Evolutionary conservation across 2,329 filamentous ascomycete genomes (phyloP), one percentile per base, ranked within the genome.

Genomic region (Coniochaeta ligniaria): DNA sequence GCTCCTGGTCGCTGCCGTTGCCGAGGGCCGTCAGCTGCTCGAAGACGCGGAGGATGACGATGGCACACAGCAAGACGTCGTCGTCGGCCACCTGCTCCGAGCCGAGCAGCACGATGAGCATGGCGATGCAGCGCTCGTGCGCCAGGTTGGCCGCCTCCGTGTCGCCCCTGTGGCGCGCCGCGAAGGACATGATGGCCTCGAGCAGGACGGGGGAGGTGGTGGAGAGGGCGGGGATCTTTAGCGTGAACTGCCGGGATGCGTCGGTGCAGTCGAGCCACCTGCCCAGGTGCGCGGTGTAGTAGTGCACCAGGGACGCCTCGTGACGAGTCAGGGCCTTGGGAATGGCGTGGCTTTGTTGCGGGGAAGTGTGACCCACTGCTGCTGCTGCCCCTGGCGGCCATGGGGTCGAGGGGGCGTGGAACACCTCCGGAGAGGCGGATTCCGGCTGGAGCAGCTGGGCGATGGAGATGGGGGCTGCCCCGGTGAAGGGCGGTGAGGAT

Each of bases 121-220:
- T 20, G 52, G 52, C 52, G 33, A 56, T 56, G 52, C 52, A 35
- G 28, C 52, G 52, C 16, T 56, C 52, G 33, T 56, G 33, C 17
- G 52, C 52, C 9, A 56, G 52, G 52, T 22, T 56, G 28, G 52
- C 52, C 5, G 52, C 52, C 52, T 56, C 52, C 28, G 33, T 22
- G 33, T 56, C 52, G 16, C 52, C 52, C 26, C 28, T 56, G 52
- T 35, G 52, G 11, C 52, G 5, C 6, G 52, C 52, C 6, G 52
- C 52, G 28, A 56, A 56, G 52, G 52, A 56, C 28, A 56, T 56
- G 52, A 56, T 56, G 22, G 52, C 52, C 33, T 56, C 52, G 33
- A 56, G 52, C 28, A 56, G 17, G 14, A 56, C 52, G 3, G 52
- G 52, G 28, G 52, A 56, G 52, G 52, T 36, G 6, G 52, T 56